Percentiles rank a stretch among this genome's conserved stretches.
These are phyloP conservation scores for Chalaropsis ovoidea DNA, from an alignment of 2,329 filamentous ascomycete species.

Conservation along the genomic window DNA sequence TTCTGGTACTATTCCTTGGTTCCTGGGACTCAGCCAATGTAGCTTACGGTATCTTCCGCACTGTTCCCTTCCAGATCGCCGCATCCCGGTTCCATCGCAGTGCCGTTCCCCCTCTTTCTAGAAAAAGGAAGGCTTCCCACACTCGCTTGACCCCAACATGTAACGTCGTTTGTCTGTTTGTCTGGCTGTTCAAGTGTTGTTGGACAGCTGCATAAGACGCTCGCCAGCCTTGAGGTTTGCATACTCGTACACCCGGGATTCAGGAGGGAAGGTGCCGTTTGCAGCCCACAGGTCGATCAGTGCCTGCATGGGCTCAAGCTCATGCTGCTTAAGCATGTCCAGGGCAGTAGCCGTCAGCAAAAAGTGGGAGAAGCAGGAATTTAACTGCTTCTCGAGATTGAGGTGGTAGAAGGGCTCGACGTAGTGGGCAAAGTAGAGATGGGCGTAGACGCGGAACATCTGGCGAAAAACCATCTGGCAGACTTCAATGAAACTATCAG, in stretches of 20 bases:
- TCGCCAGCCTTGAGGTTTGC: slow-evolving; percentile 53
- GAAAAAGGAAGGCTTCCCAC: neutral
- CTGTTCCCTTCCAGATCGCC: neutral
- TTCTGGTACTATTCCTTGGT: neutral
- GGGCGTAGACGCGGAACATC: slow-evolving; percentile 97
- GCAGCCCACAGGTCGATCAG: slow-evolving; percentile 85
- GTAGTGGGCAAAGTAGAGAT: slow-evolving; percentile 96
- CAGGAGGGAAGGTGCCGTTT: slow-evolving; percentile 75
- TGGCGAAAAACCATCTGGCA: slow-evolving; percentile 92
- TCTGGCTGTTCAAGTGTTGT: slow-evolving; percentile 10
- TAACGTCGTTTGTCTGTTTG: neutral
- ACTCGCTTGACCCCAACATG: neutral
- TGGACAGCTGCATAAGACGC: slow-evolving; percentile 43
- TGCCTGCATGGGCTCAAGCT: slow-evolving; percentile 92
- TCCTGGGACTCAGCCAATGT: neutral
- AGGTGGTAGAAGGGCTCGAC: slow-evolving; percentile 73
- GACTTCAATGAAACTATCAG: slow-evolving; percentile 76
- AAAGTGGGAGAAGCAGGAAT: slow-evolving; percentile 82
- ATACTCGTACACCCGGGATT: slow-evolving; percentile 57
- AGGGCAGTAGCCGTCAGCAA: slow-evolving; percentile 69
- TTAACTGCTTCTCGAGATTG: slow-evolving; percentile 69
- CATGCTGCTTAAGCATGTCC: slow-evolving; percentile 75
- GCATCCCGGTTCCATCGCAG: neutral
- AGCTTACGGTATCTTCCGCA: neutral
- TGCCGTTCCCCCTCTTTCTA: neutral